These are phyloP conservation scores for Tricholoma sp. DNA, from an alignment of 768 basidiomycete genomes.

Conservation along the genomic window DNA sequence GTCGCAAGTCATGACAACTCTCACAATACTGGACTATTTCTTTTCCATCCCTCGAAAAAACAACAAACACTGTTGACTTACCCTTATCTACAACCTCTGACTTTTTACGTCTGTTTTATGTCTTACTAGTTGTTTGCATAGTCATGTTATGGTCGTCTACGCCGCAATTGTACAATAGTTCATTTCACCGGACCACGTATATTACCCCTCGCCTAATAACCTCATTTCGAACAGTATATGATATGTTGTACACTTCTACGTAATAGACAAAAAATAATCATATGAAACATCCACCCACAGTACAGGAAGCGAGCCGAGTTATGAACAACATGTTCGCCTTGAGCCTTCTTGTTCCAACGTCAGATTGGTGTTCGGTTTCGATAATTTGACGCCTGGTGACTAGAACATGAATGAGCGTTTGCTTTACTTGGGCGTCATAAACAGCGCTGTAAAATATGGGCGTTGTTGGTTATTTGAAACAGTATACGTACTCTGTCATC, in stretches of 20 bases:
- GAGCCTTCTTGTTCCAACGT: slow-evolving; percentile 29
- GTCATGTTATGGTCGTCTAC: neutral
- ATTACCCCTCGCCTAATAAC: neutral
- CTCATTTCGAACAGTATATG: neutral
- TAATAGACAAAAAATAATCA: neutral
- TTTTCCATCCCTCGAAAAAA: no score
- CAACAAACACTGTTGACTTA: neutral
- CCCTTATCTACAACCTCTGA: neutral
- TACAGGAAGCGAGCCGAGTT: neutral
- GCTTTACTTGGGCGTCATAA: neutral
- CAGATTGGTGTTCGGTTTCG: slow-evolving; percentile 41
- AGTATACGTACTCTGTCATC: slow-evolving; percentile 58
- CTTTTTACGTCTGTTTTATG: neutral
- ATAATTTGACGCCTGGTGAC: slow-evolving; percentile 64
- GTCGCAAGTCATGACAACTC: neutral
- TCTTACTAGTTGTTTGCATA: neutral
- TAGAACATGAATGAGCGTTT: slow-evolving; percentile 16
- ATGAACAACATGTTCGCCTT: slow-evolving; percentile 37
- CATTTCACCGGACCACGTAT: neutral
- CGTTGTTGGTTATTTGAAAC: neutral
- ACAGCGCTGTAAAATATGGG: slow-evolving; percentile 5
- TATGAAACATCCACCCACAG: neutral
- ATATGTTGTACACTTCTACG: slow-evolving; percentile 2
- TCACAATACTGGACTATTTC: neutral
- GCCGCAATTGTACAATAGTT: neutral